Conservation (phyloP, 345 rosid species). For the Lepidium sativum region DNA sequence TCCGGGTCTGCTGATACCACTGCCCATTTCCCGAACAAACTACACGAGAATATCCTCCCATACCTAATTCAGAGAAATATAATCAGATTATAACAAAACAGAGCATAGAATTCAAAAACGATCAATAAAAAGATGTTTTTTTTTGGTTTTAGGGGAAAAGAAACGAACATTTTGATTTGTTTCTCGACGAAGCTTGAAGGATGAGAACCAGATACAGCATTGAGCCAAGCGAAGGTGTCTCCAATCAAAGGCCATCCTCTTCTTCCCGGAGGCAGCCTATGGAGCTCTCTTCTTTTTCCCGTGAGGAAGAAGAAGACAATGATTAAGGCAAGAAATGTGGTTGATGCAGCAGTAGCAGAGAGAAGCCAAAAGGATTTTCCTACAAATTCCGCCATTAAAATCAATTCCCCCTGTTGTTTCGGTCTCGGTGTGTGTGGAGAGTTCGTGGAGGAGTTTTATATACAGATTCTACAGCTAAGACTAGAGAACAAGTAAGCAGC, state of each 20-base stretch:
- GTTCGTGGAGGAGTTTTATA: conserved; percentile 25
- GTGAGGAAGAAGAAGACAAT: conserved; percentile 3
- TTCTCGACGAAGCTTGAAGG: conserved; percentile 59
- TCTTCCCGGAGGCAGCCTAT: conserved; percentile 53
- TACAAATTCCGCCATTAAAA: conserved; percentile 16
- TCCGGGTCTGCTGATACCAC: conserved; percentile 69
- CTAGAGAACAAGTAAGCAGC: conserved; percentile 25
- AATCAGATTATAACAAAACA: background rate
- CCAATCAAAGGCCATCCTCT: conserved; percentile 80
- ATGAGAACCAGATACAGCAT: conserved; percentile 71
- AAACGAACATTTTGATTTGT: conserved; percentile 48
- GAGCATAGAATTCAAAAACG: background rate
- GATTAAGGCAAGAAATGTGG: conserved; percentile 10
- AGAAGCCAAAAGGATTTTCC: conserved; percentile 20
- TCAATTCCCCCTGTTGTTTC: background rate
- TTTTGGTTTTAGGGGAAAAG: background rate
- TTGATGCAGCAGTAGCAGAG: background rate
- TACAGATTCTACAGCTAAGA: conserved; percentile 25
- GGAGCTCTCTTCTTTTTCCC: background rate
- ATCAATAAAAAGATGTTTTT: background rate
- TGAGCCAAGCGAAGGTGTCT: conserved; percentile 63
- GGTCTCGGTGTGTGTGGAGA: conserved; percentile 28
- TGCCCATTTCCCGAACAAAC: conserved; percentile 61
- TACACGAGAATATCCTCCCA: conserved; percentile 77
- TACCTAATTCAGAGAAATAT: conserved; percentile 27